Percentiles rank a stretch among this genome's conserved stretches.
Conservation (phyloP, 371 early-diverging fungal genomes). For the Mortierella sp. region DNA sequence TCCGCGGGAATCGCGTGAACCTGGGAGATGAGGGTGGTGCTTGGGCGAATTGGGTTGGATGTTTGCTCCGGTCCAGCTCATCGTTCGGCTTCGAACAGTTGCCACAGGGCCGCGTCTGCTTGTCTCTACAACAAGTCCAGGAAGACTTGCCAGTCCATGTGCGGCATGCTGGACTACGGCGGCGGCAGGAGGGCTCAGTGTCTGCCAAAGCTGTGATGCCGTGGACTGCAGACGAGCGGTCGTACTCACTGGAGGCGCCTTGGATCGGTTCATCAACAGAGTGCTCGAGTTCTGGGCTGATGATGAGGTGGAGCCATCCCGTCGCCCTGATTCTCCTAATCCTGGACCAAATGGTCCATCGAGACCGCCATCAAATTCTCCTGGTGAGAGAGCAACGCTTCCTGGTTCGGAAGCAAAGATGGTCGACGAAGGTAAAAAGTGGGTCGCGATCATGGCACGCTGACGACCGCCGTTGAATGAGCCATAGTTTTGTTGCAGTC, state of each 20-base stretch:
- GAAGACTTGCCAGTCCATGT: slow-evolving; percentile 50
- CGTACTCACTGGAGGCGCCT: slow-evolving; percentile 55
- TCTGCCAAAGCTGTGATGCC: slow-evolving; percentile 52
- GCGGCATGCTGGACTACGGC: slow-evolving; percentile 55
- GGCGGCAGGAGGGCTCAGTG: slow-evolving; percentile 53
- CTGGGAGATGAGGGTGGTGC: slow-evolving; percentile 12
- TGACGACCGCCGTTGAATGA: slow-evolving; percentile 25
- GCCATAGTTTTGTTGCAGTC: slow-evolving; percentile 19
- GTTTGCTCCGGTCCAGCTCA: slow-evolving; percentile 51
- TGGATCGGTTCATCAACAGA: slow-evolving; percentile 50
- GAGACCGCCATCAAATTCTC: slow-evolving; percentile 24
- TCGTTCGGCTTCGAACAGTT: slow-evolving; percentile 48
- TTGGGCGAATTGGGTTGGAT: slow-evolving; percentile 14
- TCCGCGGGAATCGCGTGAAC: slow-evolving; percentile 13
- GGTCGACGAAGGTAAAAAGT: slow-evolving; percentile 51
- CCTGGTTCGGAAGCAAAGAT: slow-evolving; percentile 52
- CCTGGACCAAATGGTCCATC: slow-evolving; percentile 31
- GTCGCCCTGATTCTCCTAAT: slow-evolving; percentile 2
- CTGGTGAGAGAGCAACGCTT: slow-evolving; percentile 26
- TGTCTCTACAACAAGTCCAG: slow-evolving; percentile 48
- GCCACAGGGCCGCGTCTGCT: slow-evolving; percentile 53
- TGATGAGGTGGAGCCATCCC: slow-evolving; percentile 26
- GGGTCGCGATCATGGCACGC: slow-evolving; percentile 45
- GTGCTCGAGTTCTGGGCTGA: slow-evolving; percentile 35
- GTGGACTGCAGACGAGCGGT: slow-evolving; percentile 50